Base-by-base conservation (phyloP, 371 early-diverging fungal genomes). In the Saksenaea vasiformis region DNA sequence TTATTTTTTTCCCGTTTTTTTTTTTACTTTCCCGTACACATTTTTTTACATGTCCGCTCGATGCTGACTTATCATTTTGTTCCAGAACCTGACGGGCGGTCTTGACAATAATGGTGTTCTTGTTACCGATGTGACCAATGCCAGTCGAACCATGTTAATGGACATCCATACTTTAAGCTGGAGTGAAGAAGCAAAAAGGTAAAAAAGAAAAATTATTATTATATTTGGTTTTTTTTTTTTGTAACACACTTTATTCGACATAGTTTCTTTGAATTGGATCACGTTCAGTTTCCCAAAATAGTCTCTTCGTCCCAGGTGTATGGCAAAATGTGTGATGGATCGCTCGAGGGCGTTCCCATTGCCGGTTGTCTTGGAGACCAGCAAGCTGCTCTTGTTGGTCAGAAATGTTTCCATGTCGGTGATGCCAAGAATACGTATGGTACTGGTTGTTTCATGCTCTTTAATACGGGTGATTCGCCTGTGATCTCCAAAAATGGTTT, bases 361-460 rank as follows among this genome's bases (percentile, higher is more conserved):
- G 73, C 92, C 13, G 95, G 94, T 9, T 91, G 93, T 67, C 76
- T 98, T 27, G 98, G 98, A 35, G 98, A 98, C 79, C 98, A 98
- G 71, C 98, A 98, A 70, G 94, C 96, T 15, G 97, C 98, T 1
- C 78, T 96, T 38, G 95, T 98, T 22, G 98, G 98, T 5, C 98
- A 97, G 71, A 86, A 89, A 61, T 97, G 98, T 77, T 93, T 95
- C 70, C 56, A 55, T 4, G 59, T 57, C 1, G 80, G 80, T 4
- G 80, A 79, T 13, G 93, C 93, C 61, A 98, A 98, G 82, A 96
- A 95, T 83, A 98, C 98, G 8, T 85, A 95, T 79, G 98, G 98
- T 34, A 97, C 97, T 5, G 98, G 98, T 10, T 95, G 96, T 73
- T 97, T 97, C 76, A 91, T 97, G 94, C 76, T 98, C 38, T 94